A percentile compares a stretch with the other conserved stretches of the same genome.
These are phyloP conservation scores for Coccomyxa sp. DNA, from an alignment of 139 green algal genomes.

Conservation along the genomic window DNA sequence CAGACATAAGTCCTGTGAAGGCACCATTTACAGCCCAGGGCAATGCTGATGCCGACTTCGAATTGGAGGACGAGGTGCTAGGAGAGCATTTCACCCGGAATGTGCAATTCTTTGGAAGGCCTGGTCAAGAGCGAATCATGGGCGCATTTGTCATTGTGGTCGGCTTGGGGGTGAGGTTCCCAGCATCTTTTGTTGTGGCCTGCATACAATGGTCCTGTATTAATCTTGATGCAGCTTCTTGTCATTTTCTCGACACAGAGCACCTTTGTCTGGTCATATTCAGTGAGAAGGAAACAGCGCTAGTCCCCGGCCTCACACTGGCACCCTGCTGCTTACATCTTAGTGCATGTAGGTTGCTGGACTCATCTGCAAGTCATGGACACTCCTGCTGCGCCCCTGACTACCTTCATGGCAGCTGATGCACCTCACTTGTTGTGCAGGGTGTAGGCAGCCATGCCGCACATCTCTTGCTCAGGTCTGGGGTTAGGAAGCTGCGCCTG, in stretches of 20 bases:
- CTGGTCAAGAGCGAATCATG: conserved; percentile 58
- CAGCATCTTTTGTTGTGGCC: too few species aligned
- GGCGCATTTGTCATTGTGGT: conserved; percentile 89
- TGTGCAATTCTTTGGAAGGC: conserved; percentile 90
- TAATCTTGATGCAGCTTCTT: too few species aligned
- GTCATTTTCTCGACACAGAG: too few species aligned
- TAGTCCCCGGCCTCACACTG: too few species aligned
- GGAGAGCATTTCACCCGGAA: conserved; percentile 89
- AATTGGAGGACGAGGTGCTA: conserved; percentile 66
- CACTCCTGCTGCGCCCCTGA: neutral
- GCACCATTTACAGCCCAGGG: too few species aligned
- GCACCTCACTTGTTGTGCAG: conserved; percentile 30
- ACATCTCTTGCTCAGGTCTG: conserved; percentile 87
- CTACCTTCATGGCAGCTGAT: neutral
- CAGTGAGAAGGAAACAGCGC: too few species aligned
- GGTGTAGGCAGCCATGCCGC: conserved; percentile 94
- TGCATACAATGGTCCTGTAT: too few species aligned
- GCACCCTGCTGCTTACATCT: too few species aligned
- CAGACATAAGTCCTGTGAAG: too few species aligned
- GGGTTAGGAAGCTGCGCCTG: conserved; percentile 84
- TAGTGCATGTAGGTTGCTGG: conserved; percentile 3
- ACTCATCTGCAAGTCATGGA: neutral
- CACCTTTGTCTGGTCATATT: too few species aligned
- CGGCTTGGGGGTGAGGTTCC: conserved; percentile 79
- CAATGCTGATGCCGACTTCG: too few species aligned